Evolutionary conservation across 1,284 basidiomycete species (phyloP).

Genomic region (Boletus semigastroideus): DNA sequence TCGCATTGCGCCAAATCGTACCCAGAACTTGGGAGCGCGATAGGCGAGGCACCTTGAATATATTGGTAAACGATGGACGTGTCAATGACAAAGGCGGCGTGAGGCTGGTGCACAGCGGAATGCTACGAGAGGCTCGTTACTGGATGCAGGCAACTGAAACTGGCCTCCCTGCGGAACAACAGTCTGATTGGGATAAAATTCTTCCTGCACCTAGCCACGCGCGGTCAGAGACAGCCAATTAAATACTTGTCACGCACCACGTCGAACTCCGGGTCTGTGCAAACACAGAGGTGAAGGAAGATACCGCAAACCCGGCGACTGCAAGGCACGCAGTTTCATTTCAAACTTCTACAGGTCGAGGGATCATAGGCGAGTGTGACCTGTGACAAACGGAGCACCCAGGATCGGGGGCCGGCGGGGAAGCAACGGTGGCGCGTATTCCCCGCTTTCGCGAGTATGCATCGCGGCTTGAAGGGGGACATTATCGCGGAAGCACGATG

Average conservation of each 20-base stretch:
- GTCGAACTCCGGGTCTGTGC: constrained; percentile 19
- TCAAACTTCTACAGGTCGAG: not conserved
- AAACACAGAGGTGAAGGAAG: constrained; percentile 3
- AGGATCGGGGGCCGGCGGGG: too few species aligned
- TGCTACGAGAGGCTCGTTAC: constrained; percentile 55
- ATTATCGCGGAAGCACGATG: too few species aligned
- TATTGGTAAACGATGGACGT: constrained; percentile 51
- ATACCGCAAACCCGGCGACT: constrained; percentile 2
- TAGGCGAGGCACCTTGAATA: constrained; percentile 47
- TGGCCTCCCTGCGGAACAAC: constrained; percentile 58
- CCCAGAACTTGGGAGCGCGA: constrained; percentile 37
- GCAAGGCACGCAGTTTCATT: constrained; percentile 12
- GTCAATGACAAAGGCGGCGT: constrained; percentile 53
- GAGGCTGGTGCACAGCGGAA: constrained; percentile 64
- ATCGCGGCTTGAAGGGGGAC: too few species aligned
- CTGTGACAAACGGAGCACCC: not conserved
- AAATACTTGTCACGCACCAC: constrained; percentile 18
- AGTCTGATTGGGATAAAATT: constrained; percentile 54
- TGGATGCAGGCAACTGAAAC: constrained; percentile 52
- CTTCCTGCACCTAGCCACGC: constrained; percentile 58
- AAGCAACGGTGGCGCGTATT: not conserved
- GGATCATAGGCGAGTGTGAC: not conserved
- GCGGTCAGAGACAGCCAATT: not conserved
- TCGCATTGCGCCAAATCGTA: constrained; percentile 5
- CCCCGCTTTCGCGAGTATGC: too few species aligned